A percentile compares a stretch with the other conserved stretches of the same genome.
Evolutionary conservation across 106 monocot species (phyloP).

Genomic region (Iris macrosiphon): DNA sequence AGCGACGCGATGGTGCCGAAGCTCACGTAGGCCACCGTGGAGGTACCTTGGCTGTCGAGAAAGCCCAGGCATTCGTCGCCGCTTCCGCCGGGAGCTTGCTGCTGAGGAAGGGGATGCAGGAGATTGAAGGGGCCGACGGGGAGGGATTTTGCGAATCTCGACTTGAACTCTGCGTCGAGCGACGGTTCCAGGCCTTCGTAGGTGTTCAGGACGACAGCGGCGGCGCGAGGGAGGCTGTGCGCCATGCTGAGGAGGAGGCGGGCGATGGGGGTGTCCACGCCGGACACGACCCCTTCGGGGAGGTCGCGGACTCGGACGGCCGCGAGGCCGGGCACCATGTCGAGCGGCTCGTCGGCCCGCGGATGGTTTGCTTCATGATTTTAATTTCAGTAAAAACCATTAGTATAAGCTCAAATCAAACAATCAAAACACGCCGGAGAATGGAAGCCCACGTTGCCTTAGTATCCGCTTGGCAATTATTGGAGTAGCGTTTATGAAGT

Average conservation of each 20-base stretch:
- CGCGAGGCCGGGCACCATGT: constrained; percentile 45
- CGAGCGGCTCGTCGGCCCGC: constrained; percentile 24
- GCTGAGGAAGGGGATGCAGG: neutral
- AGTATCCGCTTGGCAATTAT: too few relatives aligned
- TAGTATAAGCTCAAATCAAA: too few relatives aligned
- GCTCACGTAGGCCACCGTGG: constrained; percentile 29
- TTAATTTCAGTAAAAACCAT: too few relatives aligned
- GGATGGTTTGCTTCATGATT: too few relatives aligned
- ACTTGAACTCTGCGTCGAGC: constrained; percentile 5
- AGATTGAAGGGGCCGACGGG: constrained; percentile 45
- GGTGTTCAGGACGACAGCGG: constrained; percentile 42
- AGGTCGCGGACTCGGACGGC: constrained; percentile 38
- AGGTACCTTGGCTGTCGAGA: constrained; percentile 20
- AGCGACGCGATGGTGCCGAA: constrained; percentile 25
- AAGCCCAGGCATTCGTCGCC: constrained; percentile 31
- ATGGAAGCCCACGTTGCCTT: too few relatives aligned
- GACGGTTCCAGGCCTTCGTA: constrained; percentile 34
- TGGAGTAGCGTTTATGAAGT: too few relatives aligned
- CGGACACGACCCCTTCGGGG: constrained; percentile 48
- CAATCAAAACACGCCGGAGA: too few relatives aligned
- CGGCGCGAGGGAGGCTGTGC: constrained; percentile 16
- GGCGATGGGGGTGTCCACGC: constrained; percentile 15
- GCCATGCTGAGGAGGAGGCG: constrained; percentile 37
- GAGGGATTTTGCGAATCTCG: constrained; percentile 24
- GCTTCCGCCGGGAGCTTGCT: neutral